Evolutionary conservation across 2,329 filamentous ascomycete species (phyloP), one percentile per base, ranked within the genome.

Genomic region (Arachnopeziza araneosa): DNA sequence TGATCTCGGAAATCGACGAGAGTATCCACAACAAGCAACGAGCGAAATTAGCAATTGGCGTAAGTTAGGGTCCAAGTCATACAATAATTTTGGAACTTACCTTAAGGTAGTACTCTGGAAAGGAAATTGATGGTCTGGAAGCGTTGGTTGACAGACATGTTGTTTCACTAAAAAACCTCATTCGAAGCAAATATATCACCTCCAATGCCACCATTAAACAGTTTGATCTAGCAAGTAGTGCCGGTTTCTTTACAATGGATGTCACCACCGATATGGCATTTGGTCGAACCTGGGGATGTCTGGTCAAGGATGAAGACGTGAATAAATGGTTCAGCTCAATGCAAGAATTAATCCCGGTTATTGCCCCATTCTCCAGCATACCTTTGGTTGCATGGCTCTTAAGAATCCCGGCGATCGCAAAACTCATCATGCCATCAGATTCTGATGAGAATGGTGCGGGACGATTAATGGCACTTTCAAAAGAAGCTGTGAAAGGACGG

Each of bases 201-300:
- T 76, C 67, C 1, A 68, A 73, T 2, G 60, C 62, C 1, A 61
- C 72, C 1, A 72, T 72, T 24, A 67, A 69, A 0, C 74, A 74
- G 0, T 71, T 84, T 58, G 80, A 85, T 63, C 68, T 85, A 51
- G 78, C 78, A 21, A 71, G 75, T 36, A 80, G 80, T 64, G 76
- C 78, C 1, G 77, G 79, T 24, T 83, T 77, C 72, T 81, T 83
- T 57, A 78, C 81, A 0, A 71, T 84, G 1, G 82, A 84, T 58
- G 79, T 80, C 2, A 81, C 84, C 52, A 79, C 78, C 17, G 76
- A 82, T 36, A 70, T 84, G 23, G 79, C 79, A 0, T 78, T 83
- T 19, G 81, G 81, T 12, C 4, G 78, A 57, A 68, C 75, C 0
- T 82, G 83, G 63, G 80, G 81, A n/a, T 79, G 78, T 63, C 65